Conservation (phyloP, 2,329 filamentous ascomycete genomes). For the Leptosphaerulina australis region DNA sequence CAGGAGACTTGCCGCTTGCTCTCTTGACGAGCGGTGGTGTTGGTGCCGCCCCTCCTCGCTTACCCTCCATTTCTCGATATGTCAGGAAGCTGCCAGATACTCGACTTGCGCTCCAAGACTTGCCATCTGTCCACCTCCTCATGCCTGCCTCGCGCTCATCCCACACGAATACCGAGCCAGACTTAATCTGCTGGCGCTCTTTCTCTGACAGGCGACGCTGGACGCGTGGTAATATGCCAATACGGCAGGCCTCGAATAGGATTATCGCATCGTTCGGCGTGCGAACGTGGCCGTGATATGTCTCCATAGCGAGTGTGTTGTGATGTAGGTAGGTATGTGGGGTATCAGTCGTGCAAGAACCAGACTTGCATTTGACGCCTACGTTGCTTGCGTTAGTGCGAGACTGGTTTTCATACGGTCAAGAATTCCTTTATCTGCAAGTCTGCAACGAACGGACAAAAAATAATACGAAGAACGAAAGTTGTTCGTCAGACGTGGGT, state of each 20-base stretch:
- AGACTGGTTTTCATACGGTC: too few species aligned
- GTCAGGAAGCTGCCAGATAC: constrained; percentile 97
- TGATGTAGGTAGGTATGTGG: not conserved
- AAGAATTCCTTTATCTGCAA: too few species aligned
- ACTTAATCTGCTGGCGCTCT: constrained; percentile 93
- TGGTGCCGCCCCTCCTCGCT: constrained; percentile 77
- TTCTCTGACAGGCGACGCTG: constrained; percentile 94
- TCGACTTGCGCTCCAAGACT: constrained; percentile 97
- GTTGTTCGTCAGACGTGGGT: not conserved
- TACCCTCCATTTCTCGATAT: constrained; percentile 98
- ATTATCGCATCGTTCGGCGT: constrained; percentile 97
- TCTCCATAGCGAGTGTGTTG: constrained; percentile 72
- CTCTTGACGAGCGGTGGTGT: constrained; percentile 45
- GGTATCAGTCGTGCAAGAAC: not conserved
- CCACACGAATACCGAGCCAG: constrained; percentile 99
- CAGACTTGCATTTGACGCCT: constrained; percentile 16
- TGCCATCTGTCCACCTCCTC: constrained; percentile 97
- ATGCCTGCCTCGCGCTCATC: constrained; percentile 98
- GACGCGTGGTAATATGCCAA: constrained; percentile 87
- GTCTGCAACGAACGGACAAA: too few species aligned
- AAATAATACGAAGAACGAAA: not conserved
- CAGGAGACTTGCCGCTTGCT: constrained; percentile 74
- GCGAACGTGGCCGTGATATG: constrained; percentile 91
- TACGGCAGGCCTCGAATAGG: constrained; percentile 93
- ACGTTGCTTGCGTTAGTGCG: constrained; percentile 20